Percentiles rank a stretch among this genome's conserved stretches.
These are phyloP conservation scores for Hypoxylon rubiginosum DNA, from an alignment of 2,329 filamentous ascomycete species.

Conservation along the genomic window DNA sequence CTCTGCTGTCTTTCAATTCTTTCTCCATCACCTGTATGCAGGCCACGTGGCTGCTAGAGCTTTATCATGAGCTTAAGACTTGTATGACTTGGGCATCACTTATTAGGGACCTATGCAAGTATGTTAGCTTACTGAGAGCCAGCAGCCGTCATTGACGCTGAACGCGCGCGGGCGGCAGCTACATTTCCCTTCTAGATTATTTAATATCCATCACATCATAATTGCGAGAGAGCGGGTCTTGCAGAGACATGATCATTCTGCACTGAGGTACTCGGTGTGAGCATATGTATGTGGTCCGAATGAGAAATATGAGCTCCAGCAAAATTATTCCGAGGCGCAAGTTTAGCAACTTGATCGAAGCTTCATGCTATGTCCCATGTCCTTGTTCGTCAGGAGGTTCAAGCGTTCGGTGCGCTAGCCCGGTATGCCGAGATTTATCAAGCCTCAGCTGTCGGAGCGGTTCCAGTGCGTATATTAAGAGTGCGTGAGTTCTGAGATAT, in stretches of 20 bases:
- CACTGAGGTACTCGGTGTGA: neutral
- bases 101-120: constrained; percentile 12
- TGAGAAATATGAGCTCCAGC: neutral
- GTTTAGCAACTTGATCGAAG: neutral
- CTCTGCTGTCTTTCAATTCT: constrained; percentile 18
- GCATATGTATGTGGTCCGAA: neutral
- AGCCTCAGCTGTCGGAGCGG: constrained; percentile 14
- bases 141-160: neutral
- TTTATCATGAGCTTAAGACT: neutral
- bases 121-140: constrained; percentile 17
- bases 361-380: neutral
- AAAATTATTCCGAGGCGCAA: constrained; percentile 7
- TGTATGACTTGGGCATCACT: constrained; percentile 14
- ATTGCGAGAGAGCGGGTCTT: constrained; percentile 7
- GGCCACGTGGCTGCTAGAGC: constrained; percentile 35
- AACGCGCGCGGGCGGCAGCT: neutral
- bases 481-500: constrained; percentile 37
- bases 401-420: constrained; percentile 14
- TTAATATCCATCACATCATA: constrained; percentile 11
- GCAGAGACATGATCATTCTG: constrained; percentile 8
- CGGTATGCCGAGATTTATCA: constrained; percentile 6
- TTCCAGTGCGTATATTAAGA: constrained; percentile 23
- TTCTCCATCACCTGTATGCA: constrained; percentile 26
- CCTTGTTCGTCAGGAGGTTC: constrained; percentile 2
- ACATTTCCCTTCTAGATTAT: constrained; percentile 3